phyloP scores from a whole-genome alignment of 2,329 filamentous ascomycete species.

The Beauveria rudraprayagi region DNA sequence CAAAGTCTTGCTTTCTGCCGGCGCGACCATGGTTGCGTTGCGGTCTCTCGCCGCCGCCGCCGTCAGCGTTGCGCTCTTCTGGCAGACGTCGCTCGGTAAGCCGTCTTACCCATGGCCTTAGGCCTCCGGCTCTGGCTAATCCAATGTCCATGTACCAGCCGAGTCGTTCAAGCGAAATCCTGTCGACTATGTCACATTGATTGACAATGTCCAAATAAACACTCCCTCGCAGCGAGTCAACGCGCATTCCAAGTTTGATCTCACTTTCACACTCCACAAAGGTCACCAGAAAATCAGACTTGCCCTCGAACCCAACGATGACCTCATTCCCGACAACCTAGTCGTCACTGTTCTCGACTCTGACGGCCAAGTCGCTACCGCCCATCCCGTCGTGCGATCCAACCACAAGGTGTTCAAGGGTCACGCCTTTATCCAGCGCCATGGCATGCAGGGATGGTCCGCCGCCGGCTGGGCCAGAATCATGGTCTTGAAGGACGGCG shows the following conservation, averaged over 20 bases:
- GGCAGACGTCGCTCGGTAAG: constrained; percentile 26
- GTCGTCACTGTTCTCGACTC: constrained; percentile 62
- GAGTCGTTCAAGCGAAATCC: constrained; percentile 70
- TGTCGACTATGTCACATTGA: constrained; percentile 61
- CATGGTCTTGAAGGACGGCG: constrained; percentile 67
- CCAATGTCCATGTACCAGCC: constrained; percentile 34
- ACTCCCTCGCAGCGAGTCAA: constrained; percentile 73
- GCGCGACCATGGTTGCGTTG: constrained; percentile 25
- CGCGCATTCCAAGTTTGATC: constrained; percentile 73
- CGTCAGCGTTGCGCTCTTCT: constrained; percentile 22
- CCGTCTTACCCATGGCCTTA: not conserved
- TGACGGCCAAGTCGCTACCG: constrained; percentile 59
- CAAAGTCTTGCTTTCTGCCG: not conserved
- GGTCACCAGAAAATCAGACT: constrained; percentile 66
- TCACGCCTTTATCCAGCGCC: constrained; percentile 59
- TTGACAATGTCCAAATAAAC: constrained; percentile 70
- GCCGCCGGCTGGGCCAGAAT: constrained; percentile 83
- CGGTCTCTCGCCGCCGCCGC: constrained; percentile 22
- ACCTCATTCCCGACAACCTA: constrained; percentile 72
- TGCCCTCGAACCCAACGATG: constrained; percentile 79
- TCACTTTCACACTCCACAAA: constrained; percentile 68
- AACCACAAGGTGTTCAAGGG: constrained; percentile 83
- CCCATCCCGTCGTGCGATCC: constrained; percentile 63
- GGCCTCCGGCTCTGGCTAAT: not conserved
- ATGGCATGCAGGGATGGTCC: constrained; percentile 58